Percentiles rank a stretch among this genome's conserved stretches.
These are phyloP conservation scores for Digitaria exilis DNA, from an alignment of 202 grass and related monocot species.

Conservation along the genomic window DNA sequence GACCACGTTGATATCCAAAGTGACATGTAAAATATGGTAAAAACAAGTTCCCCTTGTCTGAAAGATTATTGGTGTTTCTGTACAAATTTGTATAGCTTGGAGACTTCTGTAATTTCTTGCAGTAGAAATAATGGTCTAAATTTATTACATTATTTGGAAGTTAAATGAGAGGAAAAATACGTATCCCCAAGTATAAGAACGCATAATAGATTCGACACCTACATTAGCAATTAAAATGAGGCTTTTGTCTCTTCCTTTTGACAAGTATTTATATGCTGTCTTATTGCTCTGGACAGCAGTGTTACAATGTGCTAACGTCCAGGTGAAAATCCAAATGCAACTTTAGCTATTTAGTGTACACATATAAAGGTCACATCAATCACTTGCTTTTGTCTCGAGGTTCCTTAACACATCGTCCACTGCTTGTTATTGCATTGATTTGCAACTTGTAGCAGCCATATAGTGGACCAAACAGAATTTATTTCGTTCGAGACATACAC, in stretches of 20 bases:
- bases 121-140: neutral
- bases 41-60: no score
- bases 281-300: neutral
- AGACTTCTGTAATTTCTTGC: neutral
- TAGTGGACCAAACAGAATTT: slow-evolving; percentile 45
- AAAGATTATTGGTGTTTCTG: no score
- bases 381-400: neutral
- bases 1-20: neutral
- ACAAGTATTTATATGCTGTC: neutral
- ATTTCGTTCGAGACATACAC: slow-evolving; percentile 42
- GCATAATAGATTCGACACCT: neutral
- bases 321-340: slow-evolving; percentile 18
- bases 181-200: neutral
- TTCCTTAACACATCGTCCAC: slow-evolving; percentile 33
- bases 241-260: no score
- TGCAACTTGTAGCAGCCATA: neutral
- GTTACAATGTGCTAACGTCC: slow-evolving; percentile 1
- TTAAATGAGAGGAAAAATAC: neutral
- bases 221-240: neutral
- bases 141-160: neutral
- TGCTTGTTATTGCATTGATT: slow-evolving; percentile 35
- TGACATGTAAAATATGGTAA: no score
- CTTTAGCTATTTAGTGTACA: slow-evolving; percentile 32
- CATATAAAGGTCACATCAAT: slow-evolving; percentile 11
- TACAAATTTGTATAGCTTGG: no score